Evolutionary conservation across 163 green algal genomes (phyloP).

Genomic region (Chlamydomonas reinhardtii): DNA sequence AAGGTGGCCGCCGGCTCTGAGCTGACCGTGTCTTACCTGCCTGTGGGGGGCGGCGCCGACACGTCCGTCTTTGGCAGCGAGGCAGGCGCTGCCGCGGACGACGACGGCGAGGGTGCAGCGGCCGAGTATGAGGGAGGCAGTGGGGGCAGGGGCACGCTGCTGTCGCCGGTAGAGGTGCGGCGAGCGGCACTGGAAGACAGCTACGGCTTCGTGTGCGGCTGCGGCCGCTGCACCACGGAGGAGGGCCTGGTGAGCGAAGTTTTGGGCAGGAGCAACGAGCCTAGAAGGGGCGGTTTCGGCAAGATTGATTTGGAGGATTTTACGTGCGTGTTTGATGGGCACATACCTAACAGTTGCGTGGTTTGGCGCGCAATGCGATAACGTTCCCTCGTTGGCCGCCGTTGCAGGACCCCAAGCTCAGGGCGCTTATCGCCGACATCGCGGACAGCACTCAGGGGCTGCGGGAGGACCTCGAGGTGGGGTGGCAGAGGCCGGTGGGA

Average conservation of each 20-base stretch:
- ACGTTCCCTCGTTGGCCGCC: too few relatives aligned
- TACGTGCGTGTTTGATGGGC: too few relatives aligned
- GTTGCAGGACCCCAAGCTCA: constrained; percentile 42
- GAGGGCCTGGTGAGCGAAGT: constrained; percentile 9
- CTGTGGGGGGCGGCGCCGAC: constrained; percentile 1
- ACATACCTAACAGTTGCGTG: too few relatives aligned
- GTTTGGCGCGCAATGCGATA: too few relatives aligned
- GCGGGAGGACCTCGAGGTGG: constrained; percentile 17
- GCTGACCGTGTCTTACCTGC: constrained; percentile 32
- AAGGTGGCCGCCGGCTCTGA: constrained; percentile 12
- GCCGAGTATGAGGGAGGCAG: not conserved
- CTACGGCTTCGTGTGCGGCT: constrained; percentile 24
- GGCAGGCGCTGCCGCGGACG: not conserved
- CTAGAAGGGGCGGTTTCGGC: too few relatives aligned
- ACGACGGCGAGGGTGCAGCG: not conserved
- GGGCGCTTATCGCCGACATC: constrained; percentile 32
- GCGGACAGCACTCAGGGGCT: not conserved
- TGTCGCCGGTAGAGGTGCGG: constrained; percentile 15
- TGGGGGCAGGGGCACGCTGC: constrained; percentile 1
- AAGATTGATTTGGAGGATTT: too few relatives aligned
- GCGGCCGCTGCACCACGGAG: constrained; percentile 20
- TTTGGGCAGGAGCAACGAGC: not conserved
- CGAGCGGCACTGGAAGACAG: constrained; percentile 5
- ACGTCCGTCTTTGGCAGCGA: not conserved
- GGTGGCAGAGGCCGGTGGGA: too few relatives aligned